Conservation (phyloP, 2,329 filamentous ascomycete species). For the Ambrosiella cleistominuta region DNA sequence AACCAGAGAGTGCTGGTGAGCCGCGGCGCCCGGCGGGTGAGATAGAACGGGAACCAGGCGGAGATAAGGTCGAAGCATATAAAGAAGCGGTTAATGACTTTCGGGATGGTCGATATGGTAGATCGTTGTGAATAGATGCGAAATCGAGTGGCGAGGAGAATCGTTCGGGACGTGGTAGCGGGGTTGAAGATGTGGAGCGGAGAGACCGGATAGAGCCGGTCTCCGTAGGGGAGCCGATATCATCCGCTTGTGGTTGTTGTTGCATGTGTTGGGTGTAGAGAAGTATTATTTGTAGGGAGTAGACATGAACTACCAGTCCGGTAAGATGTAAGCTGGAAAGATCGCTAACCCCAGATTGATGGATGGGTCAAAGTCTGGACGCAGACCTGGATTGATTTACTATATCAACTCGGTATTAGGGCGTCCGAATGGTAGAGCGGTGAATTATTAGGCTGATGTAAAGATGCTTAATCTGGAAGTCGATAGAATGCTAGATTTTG, state of each 20-base stretch:
- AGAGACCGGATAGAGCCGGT: conserved; percentile 44
- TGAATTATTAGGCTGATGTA: too few relatives aligned
- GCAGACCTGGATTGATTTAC: background rate
- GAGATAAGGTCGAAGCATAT: conserved; percentile 49
- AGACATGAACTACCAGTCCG: too few relatives aligned
- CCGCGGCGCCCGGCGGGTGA: conserved; percentile 42
- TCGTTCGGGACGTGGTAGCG: conserved; percentile 29
- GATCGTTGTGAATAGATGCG: conserved; percentile 3
- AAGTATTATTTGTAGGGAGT: too few relatives aligned
- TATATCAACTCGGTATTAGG: too few relatives aligned
- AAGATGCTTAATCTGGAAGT: too few relatives aligned
- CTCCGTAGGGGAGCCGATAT: conserved; percentile 46
- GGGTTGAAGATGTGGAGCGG: conserved; percentile 43
- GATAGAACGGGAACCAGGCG: conserved; percentile 47
- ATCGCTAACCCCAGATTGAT: background rate
- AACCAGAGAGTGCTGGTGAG: conserved; percentile 37
- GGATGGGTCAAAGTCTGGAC: background rate
- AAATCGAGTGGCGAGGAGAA: conserved; percentile 12
- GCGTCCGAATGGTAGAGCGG: too few relatives aligned
- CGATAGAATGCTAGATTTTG: too few relatives aligned
- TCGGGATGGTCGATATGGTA: conserved; percentile 25
- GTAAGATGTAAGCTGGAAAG: too few relatives aligned
- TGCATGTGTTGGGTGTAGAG: conserved; percentile 19
- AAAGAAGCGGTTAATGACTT: conserved; percentile 36
- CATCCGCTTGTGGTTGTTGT: conserved; percentile 37